Base-by-base conservation (phyloP, 305 asterid species). In the Fraxinus xanthoxyloides region DNA sequence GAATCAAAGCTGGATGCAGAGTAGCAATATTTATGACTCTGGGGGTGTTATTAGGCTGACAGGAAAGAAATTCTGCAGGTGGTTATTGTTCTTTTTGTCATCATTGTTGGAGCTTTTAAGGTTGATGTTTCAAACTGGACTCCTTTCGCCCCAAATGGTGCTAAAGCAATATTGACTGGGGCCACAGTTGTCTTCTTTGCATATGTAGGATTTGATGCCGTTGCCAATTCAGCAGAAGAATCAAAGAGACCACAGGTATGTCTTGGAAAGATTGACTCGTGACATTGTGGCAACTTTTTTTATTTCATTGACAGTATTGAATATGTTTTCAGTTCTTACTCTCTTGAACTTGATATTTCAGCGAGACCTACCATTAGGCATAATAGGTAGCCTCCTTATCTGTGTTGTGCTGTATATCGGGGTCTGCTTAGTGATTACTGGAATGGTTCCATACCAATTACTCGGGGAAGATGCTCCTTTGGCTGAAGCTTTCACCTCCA, bases 171-270 rank as follows among this genome's bases (percentile, higher is more conserved):
- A 83, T 77, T 95, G 88, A 95, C 97, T 17, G 99, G 98, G 86
- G 99, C 98, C 84, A 94, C 98, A 13, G 95, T 95, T 59, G 98
- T 93, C 82, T 94, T 95, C 91, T 95, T 95, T 89, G 97, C 99
- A 77, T 94, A 95, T 80, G 98, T 92, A 81, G 99, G 98, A 83
- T 95, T 95, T 85, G 98, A 95, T 86, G 99, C 97, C 13, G 98
- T 95, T 82, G 99, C 99, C 81, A 95, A 94, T 86, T 94, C 99
- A 84, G 99, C 99, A 2, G 99, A 95, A 90, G 99, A 95, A 88
- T 88, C 97, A 80, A 95, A 93, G 91, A 94, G 86, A 78, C 99
- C 99, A 32, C 97, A 95, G 96, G 98, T 94, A 83, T 61, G 83
- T 34, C 35, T 8, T 48, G 72, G 77, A 74, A 51, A 77, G 86